Percentiles rank a stretch among this genome's conserved stretches.
These are phyloP conservation scores for Fusarium miscanthi DNA, from an alignment of 2,329 filamentous ascomycete species.

Conservation along the genomic window DNA sequence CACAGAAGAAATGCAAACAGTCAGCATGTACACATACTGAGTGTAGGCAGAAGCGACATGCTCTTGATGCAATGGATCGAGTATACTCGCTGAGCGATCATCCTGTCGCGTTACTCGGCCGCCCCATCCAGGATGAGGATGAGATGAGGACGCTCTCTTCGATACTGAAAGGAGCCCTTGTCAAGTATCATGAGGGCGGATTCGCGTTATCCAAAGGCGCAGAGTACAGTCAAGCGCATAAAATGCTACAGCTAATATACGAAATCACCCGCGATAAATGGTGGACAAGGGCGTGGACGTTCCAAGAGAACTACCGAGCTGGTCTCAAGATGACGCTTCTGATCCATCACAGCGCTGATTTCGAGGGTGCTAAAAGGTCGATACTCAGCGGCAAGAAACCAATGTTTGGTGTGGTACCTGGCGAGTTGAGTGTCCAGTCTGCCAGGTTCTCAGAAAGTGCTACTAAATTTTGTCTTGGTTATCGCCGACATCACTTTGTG, in stretches of 20 bases:
- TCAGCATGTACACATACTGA: constrained; percentile 20
- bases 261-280: constrained; percentile 44
- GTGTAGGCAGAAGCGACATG: constrained; percentile 43
- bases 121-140: constrained; percentile 12
- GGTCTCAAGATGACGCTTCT: constrained; percentile 45
- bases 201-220: constrained; percentile 10
- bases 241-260: constrained; percentile 37
- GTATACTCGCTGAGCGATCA: constrained; percentile 48
- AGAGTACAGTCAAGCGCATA: constrained; percentile 2
- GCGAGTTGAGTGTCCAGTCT: constrained; percentile 44
- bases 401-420: constrained; percentile 21
- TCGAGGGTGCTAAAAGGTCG: constrained; percentile 39
- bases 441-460: constrained; percentile 36
- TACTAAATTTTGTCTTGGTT: constrained; percentile 42
- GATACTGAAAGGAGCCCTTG: constrained; percentile 38
- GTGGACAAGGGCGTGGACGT: constrained; percentile 50
- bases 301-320: constrained; percentile 50
- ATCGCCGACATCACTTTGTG: constrained; percentile 1
- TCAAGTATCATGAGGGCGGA: constrained; percentile 10
- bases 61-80: constrained; percentile 48
- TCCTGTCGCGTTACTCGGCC: constrained; percentile 46
- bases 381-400: not conserved
- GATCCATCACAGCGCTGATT: constrained; percentile 36
- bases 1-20: constrained; percentile 37
- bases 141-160: constrained; percentile 18